A percentile compares a stretch with the other conserved stretches of the same genome.
Evolutionary conservation across 768 basidiomycete species (phyloP).

Genomic region (Gymnopilus dilepis): DNA sequence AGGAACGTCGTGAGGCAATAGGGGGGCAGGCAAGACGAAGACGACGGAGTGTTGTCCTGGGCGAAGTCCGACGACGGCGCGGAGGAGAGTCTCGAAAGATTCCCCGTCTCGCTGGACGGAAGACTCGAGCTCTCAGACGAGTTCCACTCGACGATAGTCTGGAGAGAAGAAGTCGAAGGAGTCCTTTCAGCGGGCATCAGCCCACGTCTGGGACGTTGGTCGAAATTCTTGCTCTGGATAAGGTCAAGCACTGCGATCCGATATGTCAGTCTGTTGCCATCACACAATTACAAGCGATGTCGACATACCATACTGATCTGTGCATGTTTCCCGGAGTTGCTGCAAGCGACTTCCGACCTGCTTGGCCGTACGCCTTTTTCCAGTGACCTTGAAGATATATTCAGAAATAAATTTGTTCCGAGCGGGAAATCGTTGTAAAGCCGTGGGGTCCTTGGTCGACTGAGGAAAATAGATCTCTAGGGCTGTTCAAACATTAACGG

Average conservation of each 20-base stretch:
- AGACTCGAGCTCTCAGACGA: not conserved
- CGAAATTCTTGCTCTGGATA: slow-evolving; percentile 21
- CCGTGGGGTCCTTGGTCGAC: slow-evolving; percentile 54
- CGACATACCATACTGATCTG: slow-evolving; percentile 60
- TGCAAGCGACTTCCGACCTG: slow-evolving; percentile 75
- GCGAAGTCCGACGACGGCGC: not conserved
- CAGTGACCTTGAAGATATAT: slow-evolving; percentile 60
- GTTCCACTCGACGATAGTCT: not conserved
- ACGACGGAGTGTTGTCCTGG: not conserved
- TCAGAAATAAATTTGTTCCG: slow-evolving; percentile 72
- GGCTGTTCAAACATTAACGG: slow-evolving; percentile 38
- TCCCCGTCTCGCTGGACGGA: not conserved
- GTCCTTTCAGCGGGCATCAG: not conserved
- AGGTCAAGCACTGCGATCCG: slow-evolving; percentile 20
- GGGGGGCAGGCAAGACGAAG: not conserved
- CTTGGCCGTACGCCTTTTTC: slow-evolving; percentile 63
- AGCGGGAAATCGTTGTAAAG: slow-evolving; percentile 65
- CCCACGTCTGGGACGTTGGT: not conserved
- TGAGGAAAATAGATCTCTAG: slow-evolving; percentile 60
- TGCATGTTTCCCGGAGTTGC: slow-evolving; percentile 66
- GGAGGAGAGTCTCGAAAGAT: not conserved
- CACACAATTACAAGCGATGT: not conserved
- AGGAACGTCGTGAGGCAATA: not conserved
- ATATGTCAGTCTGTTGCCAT: not conserved
- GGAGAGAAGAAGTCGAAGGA: not conserved